Evolutionary conservation across 257 asterid species (phyloP).

Genomic region (Penstemon barbatus): DNA sequence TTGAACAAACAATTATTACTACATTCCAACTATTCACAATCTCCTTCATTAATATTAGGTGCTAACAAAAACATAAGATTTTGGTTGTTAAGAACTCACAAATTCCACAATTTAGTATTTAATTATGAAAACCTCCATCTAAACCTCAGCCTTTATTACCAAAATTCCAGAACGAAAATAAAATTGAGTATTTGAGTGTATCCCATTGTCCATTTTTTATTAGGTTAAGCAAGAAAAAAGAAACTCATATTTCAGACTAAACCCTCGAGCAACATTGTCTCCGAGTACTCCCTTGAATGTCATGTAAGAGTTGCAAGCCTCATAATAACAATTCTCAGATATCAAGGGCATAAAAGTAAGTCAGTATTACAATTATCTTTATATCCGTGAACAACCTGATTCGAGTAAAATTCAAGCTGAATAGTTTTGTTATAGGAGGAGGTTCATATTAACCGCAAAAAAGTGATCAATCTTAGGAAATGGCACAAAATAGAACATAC

Average conservation of each 20-base stretch:
- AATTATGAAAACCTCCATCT: background rate
- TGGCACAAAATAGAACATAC: constrained; percentile 40
- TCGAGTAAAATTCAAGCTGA: constrained; percentile 13
- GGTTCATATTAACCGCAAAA: background rate
- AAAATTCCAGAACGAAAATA: background rate
- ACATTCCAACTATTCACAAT: background rate
- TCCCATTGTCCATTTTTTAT: background rate
- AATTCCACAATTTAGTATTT: background rate
- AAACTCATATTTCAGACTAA: constrained; percentile 10
- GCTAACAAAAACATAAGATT: background rate
- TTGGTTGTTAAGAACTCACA: background rate
- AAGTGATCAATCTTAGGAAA: constrained; percentile 6
- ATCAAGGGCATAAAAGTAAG: background rate
- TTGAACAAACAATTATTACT: constrained; percentile 1
- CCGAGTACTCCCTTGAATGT: background rate
- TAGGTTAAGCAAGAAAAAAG: constrained; percentile 3
- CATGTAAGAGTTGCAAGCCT: constrained; percentile 13
- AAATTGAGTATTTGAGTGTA: too few relatives aligned
- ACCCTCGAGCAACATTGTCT: background rate
- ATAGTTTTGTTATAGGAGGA: background rate
- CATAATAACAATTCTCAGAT: background rate
- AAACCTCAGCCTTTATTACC: constrained; percentile 3
- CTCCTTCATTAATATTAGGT: background rate
- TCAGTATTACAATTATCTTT: constrained; percentile 15
- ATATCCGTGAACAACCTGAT: background rate